phyloP scores from a whole-genome alignment of 768 basidiomycete species.

The Pleurotus eryngii region DNA sequence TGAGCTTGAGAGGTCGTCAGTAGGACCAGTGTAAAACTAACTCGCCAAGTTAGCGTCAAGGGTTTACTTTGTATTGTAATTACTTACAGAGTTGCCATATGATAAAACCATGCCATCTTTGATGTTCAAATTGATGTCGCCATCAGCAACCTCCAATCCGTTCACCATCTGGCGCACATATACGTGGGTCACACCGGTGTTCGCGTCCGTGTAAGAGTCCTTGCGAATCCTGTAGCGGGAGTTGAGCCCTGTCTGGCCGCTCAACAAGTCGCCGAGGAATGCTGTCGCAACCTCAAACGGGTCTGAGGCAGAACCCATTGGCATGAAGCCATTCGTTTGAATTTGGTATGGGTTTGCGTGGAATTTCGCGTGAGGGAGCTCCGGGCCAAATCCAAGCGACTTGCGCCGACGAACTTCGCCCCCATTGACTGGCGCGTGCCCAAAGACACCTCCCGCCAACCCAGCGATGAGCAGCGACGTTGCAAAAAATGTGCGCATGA shows the following conservation, averaged over 20 bases:
- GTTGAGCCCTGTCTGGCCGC: constrained; percentile 31
- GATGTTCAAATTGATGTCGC: constrained; percentile 92
- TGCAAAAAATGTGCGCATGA: constrained; percentile 65
- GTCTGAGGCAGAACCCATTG: constrained; percentile 36
- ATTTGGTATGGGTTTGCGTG: constrained; percentile 46
- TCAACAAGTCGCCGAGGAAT: constrained; percentile 54
- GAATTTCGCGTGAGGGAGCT: constrained; percentile 71
- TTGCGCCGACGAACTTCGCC: constrained; percentile 54
- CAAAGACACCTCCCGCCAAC: constrained; percentile 54
- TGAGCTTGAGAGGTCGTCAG: constrained; percentile 36
- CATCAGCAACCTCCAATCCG: constrained; percentile 85
- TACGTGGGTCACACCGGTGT: constrained; percentile 85
- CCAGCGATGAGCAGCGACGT: constrained; percentile 60
- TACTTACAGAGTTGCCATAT: constrained; percentile 79
- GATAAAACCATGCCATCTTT: constrained; percentile 80
- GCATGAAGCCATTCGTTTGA: constrained; percentile 37
- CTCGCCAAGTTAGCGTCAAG: background rate
- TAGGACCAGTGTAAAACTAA: constrained; percentile 74
- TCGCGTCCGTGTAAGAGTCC: constrained; percentile 85
- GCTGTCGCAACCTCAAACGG: constrained; percentile 59
- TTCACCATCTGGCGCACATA: constrained; percentile 84
- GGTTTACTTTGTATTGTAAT: background rate
- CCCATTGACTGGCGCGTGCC: constrained; percentile 36
- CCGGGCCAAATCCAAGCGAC: constrained; percentile 87
- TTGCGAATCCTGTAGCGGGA: constrained; percentile 60